phyloP scores from a whole-genome alignment of 2,329 filamentous ascomycete species.

The Penicillium sp. region DNA sequence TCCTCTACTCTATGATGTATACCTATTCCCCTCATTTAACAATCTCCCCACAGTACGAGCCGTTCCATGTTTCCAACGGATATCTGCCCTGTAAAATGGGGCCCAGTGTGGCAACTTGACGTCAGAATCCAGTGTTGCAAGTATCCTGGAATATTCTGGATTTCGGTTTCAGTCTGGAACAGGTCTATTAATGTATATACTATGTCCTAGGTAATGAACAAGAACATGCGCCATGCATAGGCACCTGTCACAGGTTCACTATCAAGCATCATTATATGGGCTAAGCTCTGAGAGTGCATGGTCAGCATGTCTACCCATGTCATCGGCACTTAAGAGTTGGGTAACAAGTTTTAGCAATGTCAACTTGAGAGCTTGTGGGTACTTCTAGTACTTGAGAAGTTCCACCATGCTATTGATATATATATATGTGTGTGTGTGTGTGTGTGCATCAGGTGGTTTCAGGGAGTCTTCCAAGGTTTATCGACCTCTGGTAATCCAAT shows the following conservation, averaged over 20 bases:
- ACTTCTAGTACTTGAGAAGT: not conserved
- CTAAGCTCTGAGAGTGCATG: not conserved
- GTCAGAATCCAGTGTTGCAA: constrained; percentile 12
- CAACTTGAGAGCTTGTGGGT: not conserved
- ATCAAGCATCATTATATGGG: not conserved
- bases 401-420: not conserved
- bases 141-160: not conserved
- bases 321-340: not conserved
- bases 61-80: constrained; percentile 5
- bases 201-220: not conserved
- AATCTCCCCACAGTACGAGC: constrained; percentile 8
- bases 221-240: not conserved
- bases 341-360: not conserved
- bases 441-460: not conserved
- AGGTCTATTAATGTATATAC: not conserved
- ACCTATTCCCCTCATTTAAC: not conserved
- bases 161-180: not conserved
- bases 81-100: not conserved
- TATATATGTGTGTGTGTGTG: no score
- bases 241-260: not conserved
- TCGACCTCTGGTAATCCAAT: not conserved
- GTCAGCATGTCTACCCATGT: not conserved
- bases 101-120: constrained; percentile 23
- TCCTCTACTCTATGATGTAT: not conserved
- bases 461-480: not conserved